These are phyloP conservation scores for Aspergillus ellipticus DNA, from an alignment of 495 filamentous ascomycete species.

Conservation along the genomic window DNA sequence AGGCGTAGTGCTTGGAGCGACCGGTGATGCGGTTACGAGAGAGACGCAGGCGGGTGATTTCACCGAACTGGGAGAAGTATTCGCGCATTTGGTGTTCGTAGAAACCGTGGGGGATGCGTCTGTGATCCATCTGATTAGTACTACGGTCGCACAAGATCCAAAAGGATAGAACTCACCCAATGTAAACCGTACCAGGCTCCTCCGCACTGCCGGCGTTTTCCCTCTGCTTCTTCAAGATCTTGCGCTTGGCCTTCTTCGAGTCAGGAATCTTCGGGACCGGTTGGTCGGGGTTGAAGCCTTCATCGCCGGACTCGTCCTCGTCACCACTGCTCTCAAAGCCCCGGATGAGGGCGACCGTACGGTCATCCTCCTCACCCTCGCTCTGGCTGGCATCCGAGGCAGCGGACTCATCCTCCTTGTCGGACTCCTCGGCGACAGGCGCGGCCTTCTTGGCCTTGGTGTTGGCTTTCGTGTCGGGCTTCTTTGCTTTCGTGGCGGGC, in stretches of 20 bases:
- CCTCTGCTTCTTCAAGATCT: slow-evolving; percentile 50
- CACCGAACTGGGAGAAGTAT: slow-evolving; percentile 95
- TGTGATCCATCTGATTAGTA: slow-evolving; percentile 10
- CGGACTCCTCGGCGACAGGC: slow-evolving; percentile 28
- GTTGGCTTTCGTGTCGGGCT: slow-evolving; percentile 20
- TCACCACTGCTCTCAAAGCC: slow-evolving; percentile 82
- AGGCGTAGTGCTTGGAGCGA: slow-evolving; percentile 84
- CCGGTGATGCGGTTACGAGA: slow-evolving; percentile 90
- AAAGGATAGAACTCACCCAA: slow-evolving; percentile 52
- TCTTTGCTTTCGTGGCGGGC: slow-evolving; percentile 34
- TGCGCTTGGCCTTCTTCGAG: slow-evolving; percentile 60
- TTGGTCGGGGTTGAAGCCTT: slow-evolving; percentile 53
- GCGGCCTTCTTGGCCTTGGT: slow-evolving; percentile 29
- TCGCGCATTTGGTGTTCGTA: slow-evolving; percentile 91
- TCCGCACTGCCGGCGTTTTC: slow-evolving; percentile 30
- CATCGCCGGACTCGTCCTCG: slow-evolving; percentile 49
- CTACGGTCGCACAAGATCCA: neutral
- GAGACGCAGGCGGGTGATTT: slow-evolving; percentile 74
- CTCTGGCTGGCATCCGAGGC: slow-evolving; percentile 28
- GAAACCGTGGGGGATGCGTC: slow-evolving; percentile 89
- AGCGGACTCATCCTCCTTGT: slow-evolving; percentile 25
- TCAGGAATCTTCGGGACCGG: slow-evolving; percentile 57
- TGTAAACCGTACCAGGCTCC: slow-evolving; percentile 76
- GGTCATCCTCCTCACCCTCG: slow-evolving; percentile 55
- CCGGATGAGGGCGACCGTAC: slow-evolving; percentile 64